Percentiles rank a stretch among this genome's conserved stretches.
phyloP scores from a whole-genome alignment of 2,329 filamentous ascomycete species.

The Alternaria infectoria region DNA sequence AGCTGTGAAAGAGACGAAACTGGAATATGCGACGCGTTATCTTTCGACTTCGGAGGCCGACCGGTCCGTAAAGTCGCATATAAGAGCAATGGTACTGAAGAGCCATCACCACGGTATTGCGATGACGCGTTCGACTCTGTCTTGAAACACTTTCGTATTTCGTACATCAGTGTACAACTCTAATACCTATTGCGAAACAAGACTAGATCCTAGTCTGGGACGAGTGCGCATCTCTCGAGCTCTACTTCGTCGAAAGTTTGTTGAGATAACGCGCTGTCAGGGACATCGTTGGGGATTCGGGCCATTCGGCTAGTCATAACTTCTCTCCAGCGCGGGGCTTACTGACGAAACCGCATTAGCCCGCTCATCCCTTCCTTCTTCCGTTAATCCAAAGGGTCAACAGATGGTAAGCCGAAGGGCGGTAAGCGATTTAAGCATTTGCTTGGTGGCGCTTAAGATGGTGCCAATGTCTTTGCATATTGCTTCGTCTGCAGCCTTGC shows the following conservation, averaged over 20 bases:
- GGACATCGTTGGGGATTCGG: neutral
- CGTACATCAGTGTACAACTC: neutral
- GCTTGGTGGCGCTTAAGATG: constrained; percentile 4
- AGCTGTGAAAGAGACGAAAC: neutral
- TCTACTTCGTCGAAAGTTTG: neutral
- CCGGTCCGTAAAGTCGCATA: neutral
- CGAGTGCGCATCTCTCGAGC: neutral
- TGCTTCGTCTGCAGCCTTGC: neutral
- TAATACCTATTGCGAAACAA: neutral
- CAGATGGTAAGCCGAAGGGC: neutral
- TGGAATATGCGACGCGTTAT: neutral
- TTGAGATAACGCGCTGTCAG: neutral
- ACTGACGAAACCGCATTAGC: neutral
- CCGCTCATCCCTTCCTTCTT: neutral
- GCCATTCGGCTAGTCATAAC: neutral
- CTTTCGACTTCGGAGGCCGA: no score
- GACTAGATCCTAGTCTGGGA: neutral
- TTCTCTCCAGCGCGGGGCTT: neutral
- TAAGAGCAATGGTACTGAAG: neutral
- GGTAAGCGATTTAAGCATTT: constrained; percentile 4
- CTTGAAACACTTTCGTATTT: neutral
- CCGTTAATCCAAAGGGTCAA: neutral
- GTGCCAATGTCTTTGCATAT: neutral
- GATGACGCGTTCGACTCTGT: neutral
- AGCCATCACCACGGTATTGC: neutral